Conservation (phyloP, 495 filamentous ascomycete species). For the Penicillium steckii region DNA sequence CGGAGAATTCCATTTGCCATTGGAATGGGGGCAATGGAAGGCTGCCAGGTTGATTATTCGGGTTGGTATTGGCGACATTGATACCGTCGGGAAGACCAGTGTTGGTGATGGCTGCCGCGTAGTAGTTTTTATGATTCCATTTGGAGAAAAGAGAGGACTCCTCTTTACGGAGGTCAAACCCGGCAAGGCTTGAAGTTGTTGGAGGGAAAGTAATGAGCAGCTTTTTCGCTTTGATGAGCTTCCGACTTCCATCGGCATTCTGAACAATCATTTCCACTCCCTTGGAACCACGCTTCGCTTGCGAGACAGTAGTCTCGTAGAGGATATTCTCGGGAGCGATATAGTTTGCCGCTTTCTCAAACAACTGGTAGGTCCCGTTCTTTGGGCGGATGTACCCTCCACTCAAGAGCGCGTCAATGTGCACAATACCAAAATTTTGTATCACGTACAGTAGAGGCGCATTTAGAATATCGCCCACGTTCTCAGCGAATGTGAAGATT, state of each 20-base stretch:
- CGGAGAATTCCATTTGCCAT: conserved; percentile 11
- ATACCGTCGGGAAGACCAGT: conserved; percentile 12
- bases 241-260: conserved; percentile 31
- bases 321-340: conserved; percentile 5
- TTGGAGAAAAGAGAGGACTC: conserved; percentile 42
- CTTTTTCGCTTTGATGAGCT: conserved; percentile 43
- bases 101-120: conserved; percentile 16
- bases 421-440: conserved; percentile 6
- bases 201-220: conserved; percentile 41
- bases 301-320: conserved; percentile 9
- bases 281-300: conserved; percentile 2
- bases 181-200: conserved; percentile 23
- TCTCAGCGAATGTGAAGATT: conserved; percentile 6
- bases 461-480: conserved; percentile 7
- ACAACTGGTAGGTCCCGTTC: conserved; percentile 5
- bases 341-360: conserved; percentile 4
- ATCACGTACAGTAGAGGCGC: conserved; percentile 6
- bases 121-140: conserved; percentile 26
- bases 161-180: conserved; percentile 31
- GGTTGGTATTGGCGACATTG: conserved; percentile 11
- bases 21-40: conserved; percentile 17
- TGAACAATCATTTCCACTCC: conserved; percentile 18
- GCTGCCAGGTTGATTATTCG: conserved; percentile 11
- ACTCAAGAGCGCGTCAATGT: conserved; percentile 2
- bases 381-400: conserved; percentile 7